A percentile compares a stretch with the other conserved stretches of the same genome.
Conservation (phyloP, 176 grass and related monocot genomes). For the Carex pumila region DNA sequence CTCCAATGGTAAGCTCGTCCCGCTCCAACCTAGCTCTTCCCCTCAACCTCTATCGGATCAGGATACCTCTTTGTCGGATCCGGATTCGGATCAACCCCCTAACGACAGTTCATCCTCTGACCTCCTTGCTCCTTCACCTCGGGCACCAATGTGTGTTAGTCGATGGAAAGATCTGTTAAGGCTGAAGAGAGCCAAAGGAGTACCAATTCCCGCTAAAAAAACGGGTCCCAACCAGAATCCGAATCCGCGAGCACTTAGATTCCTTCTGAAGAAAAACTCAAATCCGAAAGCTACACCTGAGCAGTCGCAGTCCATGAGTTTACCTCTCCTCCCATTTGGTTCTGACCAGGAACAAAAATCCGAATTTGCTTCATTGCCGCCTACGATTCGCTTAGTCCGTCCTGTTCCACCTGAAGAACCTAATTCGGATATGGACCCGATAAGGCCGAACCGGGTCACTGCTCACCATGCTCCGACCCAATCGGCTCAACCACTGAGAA, state of each 20-base stretch:
- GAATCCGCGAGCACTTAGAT: constrained; percentile 62
- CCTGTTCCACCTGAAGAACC: background rate
- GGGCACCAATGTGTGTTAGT: constrained; percentile 37
- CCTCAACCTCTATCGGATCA: background rate
- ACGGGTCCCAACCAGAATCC: constrained; percentile 28
- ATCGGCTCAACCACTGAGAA: background rate
- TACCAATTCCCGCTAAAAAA: constrained; percentile 19
- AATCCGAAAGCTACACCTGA: constrained; percentile 29
- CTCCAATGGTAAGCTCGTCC: constrained; percentile 76
- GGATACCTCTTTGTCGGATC: background rate
- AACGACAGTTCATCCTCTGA: constrained; percentile 4
- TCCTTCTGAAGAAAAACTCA: constrained; percentile 30
- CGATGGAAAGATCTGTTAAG: constrained; percentile 91
- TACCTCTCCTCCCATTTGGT: constrained; percentile 46
- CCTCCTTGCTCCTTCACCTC: constrained; percentile 17
- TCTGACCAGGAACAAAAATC: constrained; percentile 24
- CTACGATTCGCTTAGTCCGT: constrained; percentile 40
- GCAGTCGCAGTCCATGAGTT: constrained; percentile 45
- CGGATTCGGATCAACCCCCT: constrained; percentile 10
- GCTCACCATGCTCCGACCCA: background rate
- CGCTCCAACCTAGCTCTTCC: constrained; percentile 28
- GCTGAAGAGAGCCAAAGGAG: constrained; percentile 45
- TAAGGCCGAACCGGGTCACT: background rate
- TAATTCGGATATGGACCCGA: background rate
- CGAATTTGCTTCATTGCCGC: constrained; percentile 9